Conservation (phyloP, 176 grass and related monocot species). For the Bolboschoenus planiculmis region DNA sequence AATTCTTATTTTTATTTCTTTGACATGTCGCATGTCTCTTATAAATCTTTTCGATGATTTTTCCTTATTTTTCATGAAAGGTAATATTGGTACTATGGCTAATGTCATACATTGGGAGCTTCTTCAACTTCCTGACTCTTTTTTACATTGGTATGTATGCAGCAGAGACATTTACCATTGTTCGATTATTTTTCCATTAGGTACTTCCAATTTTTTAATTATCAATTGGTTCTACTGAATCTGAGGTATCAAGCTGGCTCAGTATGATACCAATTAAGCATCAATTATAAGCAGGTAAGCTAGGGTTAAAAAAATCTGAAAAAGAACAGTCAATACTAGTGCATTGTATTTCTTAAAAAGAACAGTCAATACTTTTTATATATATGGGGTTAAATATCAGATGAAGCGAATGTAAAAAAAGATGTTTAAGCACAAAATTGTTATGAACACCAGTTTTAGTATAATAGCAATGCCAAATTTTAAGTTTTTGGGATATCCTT, state of each 20-base stretch:
- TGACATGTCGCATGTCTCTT: background rate
- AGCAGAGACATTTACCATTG: background rate
- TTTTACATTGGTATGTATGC: constrained; percentile 72
- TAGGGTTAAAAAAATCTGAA: background rate
- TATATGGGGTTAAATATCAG: background rate
- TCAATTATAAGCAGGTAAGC: background rate
- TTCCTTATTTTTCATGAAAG: constrained; percentile 26
- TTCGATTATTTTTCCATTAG: background rate
- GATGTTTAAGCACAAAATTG: background rate
- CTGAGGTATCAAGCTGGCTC: background rate
- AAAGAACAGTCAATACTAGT: background rate
- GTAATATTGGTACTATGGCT: constrained; percentile 67
- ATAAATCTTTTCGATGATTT: constrained; percentile 16
- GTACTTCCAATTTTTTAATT: constrained; percentile 10
- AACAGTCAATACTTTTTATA: too few species aligned
- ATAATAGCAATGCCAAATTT: background rate
- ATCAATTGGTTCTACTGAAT: background rate
- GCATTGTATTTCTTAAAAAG: background rate
- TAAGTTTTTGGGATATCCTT: background rate
- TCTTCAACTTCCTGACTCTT: constrained; percentile 89
- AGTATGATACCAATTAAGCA: background rate
- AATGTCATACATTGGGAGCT: constrained; percentile 64
- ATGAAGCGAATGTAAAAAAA: background rate
- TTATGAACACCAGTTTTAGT: background rate
- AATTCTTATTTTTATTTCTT: background rate